Conservation (phyloP, 2,329 filamentous ascomycete species). For the Sporothrix pseudoabietina region DNA sequence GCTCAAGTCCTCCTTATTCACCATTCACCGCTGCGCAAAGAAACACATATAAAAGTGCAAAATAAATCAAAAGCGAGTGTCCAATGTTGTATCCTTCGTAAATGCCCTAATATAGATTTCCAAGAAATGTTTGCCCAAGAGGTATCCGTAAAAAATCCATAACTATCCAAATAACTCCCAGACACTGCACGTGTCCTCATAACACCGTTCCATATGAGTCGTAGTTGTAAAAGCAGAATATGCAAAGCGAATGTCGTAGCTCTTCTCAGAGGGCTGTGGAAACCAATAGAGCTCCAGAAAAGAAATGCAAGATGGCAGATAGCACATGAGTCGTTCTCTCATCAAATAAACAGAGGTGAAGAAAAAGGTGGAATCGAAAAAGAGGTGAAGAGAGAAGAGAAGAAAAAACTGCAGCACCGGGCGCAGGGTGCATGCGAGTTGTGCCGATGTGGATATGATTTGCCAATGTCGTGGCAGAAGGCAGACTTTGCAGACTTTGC, state of each 20-base stretch:
- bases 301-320: background rate
- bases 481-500: background rate
- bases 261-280: background rate
- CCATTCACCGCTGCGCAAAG: background rate
- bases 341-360: background rate
- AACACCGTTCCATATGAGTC: conserved; percentile 4
- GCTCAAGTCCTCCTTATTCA: conserved; percentile 3
- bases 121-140: background rate
- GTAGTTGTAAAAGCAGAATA: background rate
- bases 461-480: background rate
- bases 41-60: background rate
- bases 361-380: background rate
- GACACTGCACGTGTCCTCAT: background rate
- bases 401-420: background rate
- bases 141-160: background rate
- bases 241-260: conserved; percentile 12
- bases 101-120: background rate
- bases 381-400: background rate
- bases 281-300: background rate
- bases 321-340: conserved; percentile 8
- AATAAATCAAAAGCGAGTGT: conserved; percentile 5
- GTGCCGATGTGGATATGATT: conserved; percentile 8
- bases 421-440: conserved; percentile 6
- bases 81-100: conserved; percentile 4
- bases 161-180: background rate